Base-by-base conservation (phyloP, 1,284 basidiomycete species). In the Fomitopsis schrenkii region DNA sequence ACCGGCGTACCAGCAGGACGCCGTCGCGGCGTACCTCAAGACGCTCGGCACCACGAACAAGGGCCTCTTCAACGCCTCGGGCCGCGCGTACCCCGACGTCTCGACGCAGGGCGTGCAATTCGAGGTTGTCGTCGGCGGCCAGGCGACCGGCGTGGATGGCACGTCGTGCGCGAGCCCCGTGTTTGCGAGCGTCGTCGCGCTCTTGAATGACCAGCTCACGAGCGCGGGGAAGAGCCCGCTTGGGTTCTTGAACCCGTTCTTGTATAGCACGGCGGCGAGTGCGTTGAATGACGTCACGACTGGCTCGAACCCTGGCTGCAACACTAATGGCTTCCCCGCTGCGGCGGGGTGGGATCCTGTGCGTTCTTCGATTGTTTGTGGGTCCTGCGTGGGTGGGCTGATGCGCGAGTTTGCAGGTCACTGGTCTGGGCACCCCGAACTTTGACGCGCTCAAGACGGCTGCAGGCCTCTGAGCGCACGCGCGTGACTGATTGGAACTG, bases 211-310 rank as follows among this genome's bases (percentile, higher is more conserved):
- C 64, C 80, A 76, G 3, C 77, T 81, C 19, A 64, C 82, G 17
- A 68, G 68, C 2, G 72, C 71, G 5, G 77, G 79, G 0, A 77
- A 77, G 63, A 63, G 74, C 3, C 55, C 81, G 15, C 73, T 87
- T 8, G 85, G 85, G 0, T 87, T 86, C 71, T 72, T 87, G 58
- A 87, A 88, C 68, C 85, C 83, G 2, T 77, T 81, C 62, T 44
- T 62, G 54, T 62, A 62, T 40, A 30, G 54, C 10, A 54, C 19
- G 14, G 58, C 41, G 5, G 15, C n/a, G 12, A n/a, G 40, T 2
- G 64, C 62, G n/a, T 62, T 68, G 48, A 55, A 57, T 28, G 67
- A 67, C 58, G 60, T 67, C 53, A 66, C 64, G 33, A 44, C 17
- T 2, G 61, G 61, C 7, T 55, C 46, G 41, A 62, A 62, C 48